These are phyloP conservation scores for Alternaria triticimaculans DNA, from an alignment of 2,329 filamentous ascomycete genomes.

Conservation along the genomic window DNA sequence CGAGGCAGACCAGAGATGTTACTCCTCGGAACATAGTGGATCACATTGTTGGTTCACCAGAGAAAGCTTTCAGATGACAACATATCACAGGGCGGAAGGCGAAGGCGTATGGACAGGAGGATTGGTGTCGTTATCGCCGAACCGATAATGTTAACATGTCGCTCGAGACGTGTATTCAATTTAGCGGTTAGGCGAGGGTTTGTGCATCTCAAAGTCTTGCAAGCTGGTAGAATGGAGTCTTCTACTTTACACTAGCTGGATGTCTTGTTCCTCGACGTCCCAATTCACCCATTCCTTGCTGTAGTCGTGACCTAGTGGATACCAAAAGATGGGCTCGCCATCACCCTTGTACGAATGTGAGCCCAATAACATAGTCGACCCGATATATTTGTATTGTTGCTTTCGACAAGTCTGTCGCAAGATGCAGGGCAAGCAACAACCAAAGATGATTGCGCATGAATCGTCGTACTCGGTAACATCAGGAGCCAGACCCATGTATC, in stretches of 20 bases:
- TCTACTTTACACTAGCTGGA: background rate
- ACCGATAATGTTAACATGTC: background rate
- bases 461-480: background rate
- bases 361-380: background rate
- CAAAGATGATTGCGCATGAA: background rate
- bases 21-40: background rate
- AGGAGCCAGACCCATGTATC: background rate
- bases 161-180: background rate
- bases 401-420: background rate
- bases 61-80: background rate
- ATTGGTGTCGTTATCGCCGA: background rate
- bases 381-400: background rate
- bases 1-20: no score
- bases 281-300: constrained; percentile 22
- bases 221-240: background rate
- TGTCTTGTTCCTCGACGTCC: constrained; percentile 10
- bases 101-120: background rate
- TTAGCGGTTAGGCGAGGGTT: background rate
- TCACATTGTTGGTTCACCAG: background rate
- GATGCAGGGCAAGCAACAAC: background rate
- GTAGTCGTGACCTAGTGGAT: background rate
- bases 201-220: background rate
- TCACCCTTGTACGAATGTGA: background rate
- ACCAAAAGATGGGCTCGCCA: no score
- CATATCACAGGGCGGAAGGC: background rate